phyloP scores from a whole-genome alignment of 768 basidiomycete genomes.

The Rhodotorula babjevae region DNA sequence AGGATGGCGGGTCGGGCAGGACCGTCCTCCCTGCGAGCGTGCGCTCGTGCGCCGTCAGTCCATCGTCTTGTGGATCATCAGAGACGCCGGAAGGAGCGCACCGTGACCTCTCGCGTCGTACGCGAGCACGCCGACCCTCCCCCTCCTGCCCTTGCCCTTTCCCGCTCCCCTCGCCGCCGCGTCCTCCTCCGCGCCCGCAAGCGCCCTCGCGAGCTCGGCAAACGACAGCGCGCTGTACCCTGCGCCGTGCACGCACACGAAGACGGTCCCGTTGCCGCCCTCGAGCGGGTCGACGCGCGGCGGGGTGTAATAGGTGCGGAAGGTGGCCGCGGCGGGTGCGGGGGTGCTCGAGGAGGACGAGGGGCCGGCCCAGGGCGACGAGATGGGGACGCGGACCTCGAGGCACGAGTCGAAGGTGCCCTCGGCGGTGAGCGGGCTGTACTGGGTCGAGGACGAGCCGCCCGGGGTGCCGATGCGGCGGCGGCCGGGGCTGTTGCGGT shows the following conservation, averaged over 20 bases:
- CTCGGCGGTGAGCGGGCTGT: slow-evolving; percentile 69
- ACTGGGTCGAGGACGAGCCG: slow-evolving; percentile 39
- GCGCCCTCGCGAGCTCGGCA: slow-evolving; percentile 80
- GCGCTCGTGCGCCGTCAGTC: not conserved
- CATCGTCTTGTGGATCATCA: not conserved
- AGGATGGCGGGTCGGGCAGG: slow-evolving; percentile 46
- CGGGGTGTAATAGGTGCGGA: slow-evolving; percentile 51
- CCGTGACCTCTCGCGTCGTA: slow-evolving; percentile 85
- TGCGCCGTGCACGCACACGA: slow-evolving; percentile 92
- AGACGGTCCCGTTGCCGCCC: slow-evolving; percentile 54
- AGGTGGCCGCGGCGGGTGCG: slow-evolving; percentile 53
- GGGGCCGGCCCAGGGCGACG: not conserved
- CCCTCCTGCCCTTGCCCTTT: slow-evolving; percentile 38
- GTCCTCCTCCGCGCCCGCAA: slow-evolving; percentile 49
- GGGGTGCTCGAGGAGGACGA: no score
- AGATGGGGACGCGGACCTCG: slow-evolving; percentile 63
- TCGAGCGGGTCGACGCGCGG: not conserved
- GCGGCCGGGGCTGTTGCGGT: not conserved
- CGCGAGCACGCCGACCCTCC: slow-evolving; percentile 73
- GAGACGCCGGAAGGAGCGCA: slow-evolving; percentile 46
- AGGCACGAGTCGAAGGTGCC: slow-evolving; percentile 73
- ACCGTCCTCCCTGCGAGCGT: slow-evolving; percentile 61
- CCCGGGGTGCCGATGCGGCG: slow-evolving; percentile 42
- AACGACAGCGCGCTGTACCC: slow-evolving; percentile 90
- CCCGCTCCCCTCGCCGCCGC: not conserved